These are phyloP conservation scores for Pisolithus thermaeus DNA, from an alignment of 1,284 basidiomycete species.

Conservation along the genomic window DNA sequence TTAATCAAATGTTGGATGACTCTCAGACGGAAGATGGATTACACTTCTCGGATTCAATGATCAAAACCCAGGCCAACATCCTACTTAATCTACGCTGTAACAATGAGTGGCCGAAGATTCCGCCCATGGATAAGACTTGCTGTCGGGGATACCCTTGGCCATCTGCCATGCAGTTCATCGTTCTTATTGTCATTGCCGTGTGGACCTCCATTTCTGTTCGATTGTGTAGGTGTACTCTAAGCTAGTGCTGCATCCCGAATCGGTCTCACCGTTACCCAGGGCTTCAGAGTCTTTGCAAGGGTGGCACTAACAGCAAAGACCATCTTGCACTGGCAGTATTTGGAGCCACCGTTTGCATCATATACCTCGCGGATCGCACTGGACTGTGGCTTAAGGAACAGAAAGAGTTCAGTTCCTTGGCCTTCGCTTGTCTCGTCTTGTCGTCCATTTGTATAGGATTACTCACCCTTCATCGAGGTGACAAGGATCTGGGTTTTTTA, in stretches of 20 bases:
- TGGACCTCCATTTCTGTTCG: conserved; percentile 11
- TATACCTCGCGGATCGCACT: conserved; percentile 77
- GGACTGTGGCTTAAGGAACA: conserved; percentile 83
- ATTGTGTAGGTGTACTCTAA: conserved; percentile 16
- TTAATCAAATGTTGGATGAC: conserved; percentile 72
- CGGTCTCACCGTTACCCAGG: conserved; percentile 21
- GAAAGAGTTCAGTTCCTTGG: conserved; percentile 70
- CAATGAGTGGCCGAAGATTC: conserved; percentile 59
- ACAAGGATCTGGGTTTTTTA: conserved; percentile 81
- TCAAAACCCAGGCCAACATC: conserved; percentile 70
- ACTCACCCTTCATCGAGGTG: conserved; percentile 58
- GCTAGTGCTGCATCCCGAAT: neutral
- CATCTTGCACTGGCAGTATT: conserved; percentile 51
- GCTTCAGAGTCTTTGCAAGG: conserved; percentile 21
- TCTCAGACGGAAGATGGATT: conserved; percentile 78
- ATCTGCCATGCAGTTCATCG: conserved; percentile 51
- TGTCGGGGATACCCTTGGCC: conserved; percentile 73
- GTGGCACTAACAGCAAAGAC: conserved; percentile 19
- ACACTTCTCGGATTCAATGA: conserved; percentile 66
- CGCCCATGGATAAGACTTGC: conserved; percentile 78
- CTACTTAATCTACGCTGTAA: conserved; percentile 83
- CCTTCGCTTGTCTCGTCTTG: conserved; percentile 59
- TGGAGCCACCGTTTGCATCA: conserved; percentile 58
- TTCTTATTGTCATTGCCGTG: conserved; percentile 39
- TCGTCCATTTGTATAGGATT: conserved; percentile 54